Percentiles rank a stretch among this genome's conserved stretches.
Evolutionary conservation across 2,329 filamentous ascomycete genomes (phyloP).

Genomic region (Fusarium sp.): DNA sequence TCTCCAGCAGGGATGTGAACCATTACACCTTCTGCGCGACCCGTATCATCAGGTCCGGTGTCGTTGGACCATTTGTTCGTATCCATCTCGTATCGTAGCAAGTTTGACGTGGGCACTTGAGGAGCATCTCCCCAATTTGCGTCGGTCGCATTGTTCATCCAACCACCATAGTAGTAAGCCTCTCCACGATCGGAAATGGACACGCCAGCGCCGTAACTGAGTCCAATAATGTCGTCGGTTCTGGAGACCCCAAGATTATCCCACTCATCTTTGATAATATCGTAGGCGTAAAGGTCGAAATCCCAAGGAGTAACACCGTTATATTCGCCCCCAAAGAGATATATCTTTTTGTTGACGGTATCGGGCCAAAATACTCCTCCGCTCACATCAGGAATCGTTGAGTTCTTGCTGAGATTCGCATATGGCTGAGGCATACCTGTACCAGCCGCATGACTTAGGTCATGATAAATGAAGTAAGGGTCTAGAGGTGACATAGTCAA

Average conservation of each 20-base stretch:
- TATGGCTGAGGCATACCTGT: slow-evolving; percentile 66
- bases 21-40: slow-evolving; percentile 71
- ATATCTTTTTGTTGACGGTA: slow-evolving; percentile 72
- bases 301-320: slow-evolving; percentile 60
- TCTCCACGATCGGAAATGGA: slow-evolving; percentile 66
- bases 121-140: slow-evolving; percentile 63
- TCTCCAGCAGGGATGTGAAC: slow-evolving; percentile 72
- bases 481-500: slow-evolving; percentile 30
- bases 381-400: slow-evolving; percentile 62
- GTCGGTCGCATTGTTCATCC: slow-evolving; percentile 67
- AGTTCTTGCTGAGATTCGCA: slow-evolving; percentile 70
- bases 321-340: slow-evolving; percentile 73
- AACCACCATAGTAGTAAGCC: slow-evolving; percentile 74
- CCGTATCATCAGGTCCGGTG: slow-evolving; percentile 65
- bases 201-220: slow-evolving; percentile 70
- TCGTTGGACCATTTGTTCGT: slow-evolving; percentile 64
- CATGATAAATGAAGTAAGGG: slow-evolving; percentile 65
- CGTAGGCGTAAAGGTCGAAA: slow-evolving; percentile 69
- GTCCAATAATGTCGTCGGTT: slow-evolving; percentile 57
- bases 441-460: slow-evolving; percentile 61
- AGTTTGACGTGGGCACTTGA: slow-evolving; percentile 62
- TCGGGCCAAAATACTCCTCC: slow-evolving; percentile 70
- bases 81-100: slow-evolving; percentile 70
- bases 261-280: slow-evolving; percentile 69
- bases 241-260: slow-evolving; percentile 59